Conservation (phyloP, 768 basidiomycete species). For the Suillus discolor region DNA sequence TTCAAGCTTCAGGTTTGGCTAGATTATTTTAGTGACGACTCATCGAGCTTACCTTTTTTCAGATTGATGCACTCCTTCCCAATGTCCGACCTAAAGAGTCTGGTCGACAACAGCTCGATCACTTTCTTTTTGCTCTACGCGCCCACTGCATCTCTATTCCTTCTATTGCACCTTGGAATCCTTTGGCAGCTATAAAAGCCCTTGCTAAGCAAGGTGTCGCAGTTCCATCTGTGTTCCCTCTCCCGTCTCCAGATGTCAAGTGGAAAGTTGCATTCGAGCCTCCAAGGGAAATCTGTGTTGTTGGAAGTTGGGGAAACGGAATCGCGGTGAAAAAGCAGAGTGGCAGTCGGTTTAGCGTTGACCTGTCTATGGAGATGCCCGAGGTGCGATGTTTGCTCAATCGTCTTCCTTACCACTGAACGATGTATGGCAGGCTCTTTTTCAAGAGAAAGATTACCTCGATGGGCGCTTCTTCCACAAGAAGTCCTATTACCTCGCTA, state of each 20-base stretch:
- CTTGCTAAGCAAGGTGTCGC: constrained; percentile 57
- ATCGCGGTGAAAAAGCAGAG: constrained; percentile 74
- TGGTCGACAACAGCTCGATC: constrained; percentile 59
- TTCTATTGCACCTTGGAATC: constrained; percentile 59
- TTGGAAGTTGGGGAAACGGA: constrained; percentile 87
- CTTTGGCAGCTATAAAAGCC: constrained; percentile 61
- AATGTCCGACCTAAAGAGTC: constrained; percentile 70
- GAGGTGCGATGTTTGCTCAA: constrained; percentile 47
- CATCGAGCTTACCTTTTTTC: constrained; percentile 16
- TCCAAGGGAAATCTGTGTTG: constrained; percentile 75
- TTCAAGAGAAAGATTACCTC: constrained; percentile 94
- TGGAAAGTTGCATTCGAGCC: constrained; percentile 86
- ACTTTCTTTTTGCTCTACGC: constrained; percentile 70
- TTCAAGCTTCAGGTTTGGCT: constrained; percentile 79
- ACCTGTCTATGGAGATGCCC: constrained; percentile 88
- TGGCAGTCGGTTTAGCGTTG: constrained; percentile 65
- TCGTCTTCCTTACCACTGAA: constrained; percentile 5
- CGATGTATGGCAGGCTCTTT: constrained; percentile 53
- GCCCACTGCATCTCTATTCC: constrained; percentile 62
- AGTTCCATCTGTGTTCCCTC: constrained; percentile 70
- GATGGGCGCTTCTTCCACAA: constrained; percentile 92
- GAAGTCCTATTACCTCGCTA: constrained; percentile 85
- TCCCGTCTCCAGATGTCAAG: constrained; percentile 77
- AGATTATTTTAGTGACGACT: not conserved
- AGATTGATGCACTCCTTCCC: constrained; percentile 83